Base-by-base conservation (phyloP, 139 green algal genomes). In the Chlorella sp. region DNA sequence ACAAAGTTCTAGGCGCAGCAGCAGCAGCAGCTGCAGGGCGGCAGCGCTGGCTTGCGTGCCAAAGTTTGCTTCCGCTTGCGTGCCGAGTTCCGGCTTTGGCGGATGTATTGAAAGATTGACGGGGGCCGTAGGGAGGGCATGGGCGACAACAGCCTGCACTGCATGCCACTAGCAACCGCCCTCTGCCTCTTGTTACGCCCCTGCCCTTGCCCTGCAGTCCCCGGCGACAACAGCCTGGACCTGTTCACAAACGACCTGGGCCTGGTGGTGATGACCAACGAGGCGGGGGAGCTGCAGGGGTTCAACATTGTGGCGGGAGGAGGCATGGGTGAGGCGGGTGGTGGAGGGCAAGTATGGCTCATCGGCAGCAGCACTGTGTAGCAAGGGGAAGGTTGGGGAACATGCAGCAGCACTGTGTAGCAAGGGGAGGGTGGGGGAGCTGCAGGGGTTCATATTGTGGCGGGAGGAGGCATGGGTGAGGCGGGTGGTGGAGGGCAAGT, bases 161-260 rank as follows among this genome's bases (percentile, higher is more conserved):
- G n/a, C n/a, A n/a, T n/a, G n/a, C n/a, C 16, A 0, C 4, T 34
- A 21, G 7, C 18, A 79, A n/a, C n/a, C n/a, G n/a, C n/a, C n/a
- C n/a, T n/a, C n/a, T n/a, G n/a, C n/a, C n/a, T n/a, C n/a, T n/a
- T n/a, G n/a, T n/a, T n/a, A n/a, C n/a, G 11, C 60, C 57, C 12
- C 82, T 42, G 2, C 80, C 26, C 80, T 48, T 30, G 32, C 37
- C 36, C 28, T 57, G 86, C 86, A 90, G 96, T 98, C 32, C 96
- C 96, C 2, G 96, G 96, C 32, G 96, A 98, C 93, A 99, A 99
- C 95, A 96, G 89, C 34, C 95, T 99, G 36, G 98, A 99, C 94
- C 86, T 99, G 61, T 96, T 99, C 90, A 99, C 98, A 48, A 99
- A 99, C 90, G 98, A 99, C 90, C 78, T 98, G 34, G 96, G 91